A percentile compares a stretch with the other conserved stretches of the same genome.
These are phyloP conservation scores for Aspergillus carlsbadensis DNA, from an alignment of 495 filamentous ascomycete species.

Conservation along the genomic window DNA sequence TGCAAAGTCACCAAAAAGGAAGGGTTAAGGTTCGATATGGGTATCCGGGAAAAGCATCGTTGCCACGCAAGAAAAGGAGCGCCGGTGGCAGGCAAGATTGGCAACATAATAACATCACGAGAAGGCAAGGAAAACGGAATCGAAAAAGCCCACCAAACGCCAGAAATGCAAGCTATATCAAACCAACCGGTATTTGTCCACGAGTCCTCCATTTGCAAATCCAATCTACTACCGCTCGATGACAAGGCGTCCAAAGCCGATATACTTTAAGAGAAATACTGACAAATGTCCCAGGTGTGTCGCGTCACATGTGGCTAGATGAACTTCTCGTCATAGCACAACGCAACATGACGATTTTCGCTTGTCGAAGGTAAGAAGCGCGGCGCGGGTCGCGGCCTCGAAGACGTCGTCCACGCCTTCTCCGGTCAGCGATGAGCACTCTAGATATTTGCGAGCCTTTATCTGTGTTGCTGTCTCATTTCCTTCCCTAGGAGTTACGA, in stretches of 20 bases:
- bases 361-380: constrained; percentile 88
- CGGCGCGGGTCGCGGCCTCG: constrained; percentile 94
- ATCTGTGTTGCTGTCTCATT: constrained; percentile 78
- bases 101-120: constrained; percentile 15
- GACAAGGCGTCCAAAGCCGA: background rate
- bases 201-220: constrained; percentile 17
- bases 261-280: background rate
- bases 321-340: constrained; percentile 68
- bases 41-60: constrained; percentile 23
- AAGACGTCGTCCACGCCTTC: constrained; percentile 99
- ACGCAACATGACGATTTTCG: constrained; percentile 81
- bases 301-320: constrained; percentile 5
- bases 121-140: constrained; percentile 19
- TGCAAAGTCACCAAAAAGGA: constrained; percentile 11
- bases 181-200: constrained; percentile 24
- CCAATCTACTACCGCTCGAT: constrained; percentile 18
- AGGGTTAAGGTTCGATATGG: background rate
- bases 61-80: constrained; percentile 8
- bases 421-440: constrained; percentile 95
- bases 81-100: constrained; percentile 18
- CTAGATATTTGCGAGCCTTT: constrained; percentile 92
- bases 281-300: background rate
- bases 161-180: constrained; percentile 45
- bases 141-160: constrained; percentile 37
- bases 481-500: constrained; percentile 78